Conservation (phyloP, 345 rosid species). For the Rubroshorea leprosula region DNA sequence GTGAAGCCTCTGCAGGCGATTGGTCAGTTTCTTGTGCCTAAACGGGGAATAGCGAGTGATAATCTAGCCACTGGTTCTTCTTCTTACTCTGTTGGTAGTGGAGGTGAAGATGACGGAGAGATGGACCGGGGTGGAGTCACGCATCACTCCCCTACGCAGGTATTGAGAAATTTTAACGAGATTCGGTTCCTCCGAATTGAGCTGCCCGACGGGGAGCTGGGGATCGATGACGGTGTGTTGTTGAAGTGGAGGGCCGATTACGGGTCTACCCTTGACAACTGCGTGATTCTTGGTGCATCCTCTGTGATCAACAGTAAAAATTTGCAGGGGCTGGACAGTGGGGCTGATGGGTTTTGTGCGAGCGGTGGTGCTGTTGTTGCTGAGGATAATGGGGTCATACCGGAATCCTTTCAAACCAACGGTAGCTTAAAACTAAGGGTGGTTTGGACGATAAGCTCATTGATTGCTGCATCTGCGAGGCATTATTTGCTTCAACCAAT, state of each 20-base stretch:
- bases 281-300: conserved; percentile 87
- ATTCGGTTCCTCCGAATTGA: conserved; percentile 79
- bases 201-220: conserved; percentile 81
- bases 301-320: conserved; percentile 37
- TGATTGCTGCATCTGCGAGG: conserved; percentile 92
- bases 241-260: conserved; percentile 95
- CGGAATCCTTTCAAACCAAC: conserved; percentile 90
- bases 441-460: conserved; percentile 93
- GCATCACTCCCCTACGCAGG: conserved; percentile 95
- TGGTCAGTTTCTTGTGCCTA: conserved; percentile 58
- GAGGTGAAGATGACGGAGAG: conserved; percentile 50
- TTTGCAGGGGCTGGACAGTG: conserved; percentile 20
- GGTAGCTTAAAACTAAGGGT: conserved; percentile 88
- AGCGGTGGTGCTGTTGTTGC: conserved; percentile 11
- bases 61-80: conserved; percentile 17
- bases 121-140: conserved; percentile 76
- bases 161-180: conserved; percentile 80
- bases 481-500: conserved; percentile 90
- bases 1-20: conserved; percentile 77
- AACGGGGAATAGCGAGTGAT: conserved; percentile 12
- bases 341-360: conserved; percentile 22
- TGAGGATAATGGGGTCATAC: conserved; percentile 85
- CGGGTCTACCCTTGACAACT: conserved; percentile 84
- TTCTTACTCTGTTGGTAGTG: conserved; percentile 41
- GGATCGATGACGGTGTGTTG: conserved; percentile 73